These are phyloP conservation scores for Clavariopsis aquatica DNA, from an alignment of 495 filamentous ascomycete genomes.

Conservation along the genomic window DNA sequence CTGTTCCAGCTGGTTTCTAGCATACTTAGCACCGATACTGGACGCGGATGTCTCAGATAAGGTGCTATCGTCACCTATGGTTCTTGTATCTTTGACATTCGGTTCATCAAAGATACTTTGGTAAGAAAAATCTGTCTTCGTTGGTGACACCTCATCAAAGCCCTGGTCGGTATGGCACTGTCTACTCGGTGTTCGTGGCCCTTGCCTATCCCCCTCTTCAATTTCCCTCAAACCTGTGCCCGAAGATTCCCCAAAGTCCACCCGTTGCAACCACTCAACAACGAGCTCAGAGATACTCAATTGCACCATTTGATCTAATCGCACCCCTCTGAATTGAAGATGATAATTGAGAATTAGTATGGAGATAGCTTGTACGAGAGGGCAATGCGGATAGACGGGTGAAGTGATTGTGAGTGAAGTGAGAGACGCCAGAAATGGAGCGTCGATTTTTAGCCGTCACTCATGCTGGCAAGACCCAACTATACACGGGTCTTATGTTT, in stretches of 20 bases:
- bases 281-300: background rate
- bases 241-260: background rate
- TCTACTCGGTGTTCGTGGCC: background rate
- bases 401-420: background rate
- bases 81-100: background rate
- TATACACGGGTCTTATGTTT: too few species aligned
- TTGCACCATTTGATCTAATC: background rate
- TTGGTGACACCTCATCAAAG: slow-evolving; percentile 14
- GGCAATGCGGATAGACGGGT: too few species aligned
- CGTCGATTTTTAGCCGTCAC: too few species aligned
- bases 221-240: background rate
- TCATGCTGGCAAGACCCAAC: too few species aligned
- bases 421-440: too few species aligned
- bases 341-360: too few species aligned
- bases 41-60: background rate
- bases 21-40: background rate
- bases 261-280: background rate
- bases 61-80: background rate
- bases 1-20: too few species aligned
- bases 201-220: background rate
- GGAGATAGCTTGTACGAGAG: too few species aligned
- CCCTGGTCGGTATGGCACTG: background rate
- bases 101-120: slow-evolving; percentile 17
- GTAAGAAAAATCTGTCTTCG: slow-evolving; percentile 17
- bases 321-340: too few species aligned